Percentiles rank a stretch among this genome's conserved stretches.
Conservation (phyloP, 495 filamentous ascomycete genomes). For the Hypoxylon subgilvum region DNA sequence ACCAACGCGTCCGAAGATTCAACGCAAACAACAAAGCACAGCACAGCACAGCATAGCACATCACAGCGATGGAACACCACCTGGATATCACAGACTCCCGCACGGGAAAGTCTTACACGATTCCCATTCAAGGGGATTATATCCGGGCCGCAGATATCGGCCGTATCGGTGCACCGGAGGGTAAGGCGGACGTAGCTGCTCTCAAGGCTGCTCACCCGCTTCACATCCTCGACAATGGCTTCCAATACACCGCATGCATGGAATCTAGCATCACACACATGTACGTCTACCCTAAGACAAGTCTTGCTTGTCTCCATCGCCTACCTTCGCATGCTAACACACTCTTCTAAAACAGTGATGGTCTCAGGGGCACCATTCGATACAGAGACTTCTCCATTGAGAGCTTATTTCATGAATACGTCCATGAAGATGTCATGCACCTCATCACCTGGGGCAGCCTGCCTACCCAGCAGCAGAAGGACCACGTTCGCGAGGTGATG, state of each 20-base stretch:
- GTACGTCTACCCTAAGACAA: background rate
- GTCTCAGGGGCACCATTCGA: constrained; percentile 38
- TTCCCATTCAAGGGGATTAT: constrained; percentile 33
- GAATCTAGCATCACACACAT: constrained; percentile 37
- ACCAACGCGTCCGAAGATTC: too few species aligned
- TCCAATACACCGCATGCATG: constrained; percentile 34
- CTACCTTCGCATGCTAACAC: background rate
- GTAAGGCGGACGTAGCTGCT: constrained; percentile 7
- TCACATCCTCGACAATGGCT: constrained; percentile 32
- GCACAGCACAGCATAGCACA: background rate
- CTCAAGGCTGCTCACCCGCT: constrained; percentile 26
- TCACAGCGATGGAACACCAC: constrained; percentile 29
- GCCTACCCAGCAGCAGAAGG: constrained; percentile 47
- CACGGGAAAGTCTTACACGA: constrained; percentile 38
- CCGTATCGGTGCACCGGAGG: constrained; percentile 29
- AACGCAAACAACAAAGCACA: too few species aligned
- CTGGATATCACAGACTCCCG: constrained; percentile 39
- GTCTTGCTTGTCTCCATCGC: background rate
- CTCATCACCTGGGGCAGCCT: constrained; percentile 56
- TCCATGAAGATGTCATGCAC: constrained; percentile 52
- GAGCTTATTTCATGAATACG: constrained; percentile 46
- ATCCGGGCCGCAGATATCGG: constrained; percentile 29
- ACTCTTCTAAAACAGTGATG: constrained; percentile 30
- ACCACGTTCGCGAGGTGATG: constrained; percentile 44
- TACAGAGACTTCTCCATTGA: constrained; percentile 54